phyloP scores from a whole-genome alignment of 2,329 filamentous ascomycete genomes.

The Sordariomycetes sp. region DNA sequence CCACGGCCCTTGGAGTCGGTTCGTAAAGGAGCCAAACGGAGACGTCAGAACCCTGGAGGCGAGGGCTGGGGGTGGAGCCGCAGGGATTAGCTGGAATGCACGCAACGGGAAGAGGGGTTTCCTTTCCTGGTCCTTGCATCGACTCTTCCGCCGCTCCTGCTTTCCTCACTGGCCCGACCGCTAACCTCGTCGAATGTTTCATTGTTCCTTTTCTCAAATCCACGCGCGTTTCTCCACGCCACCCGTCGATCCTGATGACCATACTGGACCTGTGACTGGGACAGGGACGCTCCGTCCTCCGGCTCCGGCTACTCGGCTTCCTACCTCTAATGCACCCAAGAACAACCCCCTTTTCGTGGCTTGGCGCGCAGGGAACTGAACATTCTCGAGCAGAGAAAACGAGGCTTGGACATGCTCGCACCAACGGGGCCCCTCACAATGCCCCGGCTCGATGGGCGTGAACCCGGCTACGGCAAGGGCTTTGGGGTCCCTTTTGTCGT shows the following conservation, averaged over 20 bases:
- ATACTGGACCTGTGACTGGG: not conserved
- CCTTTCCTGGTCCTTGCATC: not conserved
- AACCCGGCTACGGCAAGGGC: not conserved
- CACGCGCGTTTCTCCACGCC: not conserved
- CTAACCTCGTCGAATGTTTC: not conserved
- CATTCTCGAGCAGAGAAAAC: not conserved
- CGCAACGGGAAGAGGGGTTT: not conserved
- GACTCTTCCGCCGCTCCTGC: not conserved
- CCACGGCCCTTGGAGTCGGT: not conserved
- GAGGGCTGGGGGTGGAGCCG: not conserved
- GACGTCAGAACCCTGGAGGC: not conserved
- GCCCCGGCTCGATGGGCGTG: not conserved
- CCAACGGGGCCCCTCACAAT: not conserved
- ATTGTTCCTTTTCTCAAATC: not conserved
- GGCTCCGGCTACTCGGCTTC: not conserved
- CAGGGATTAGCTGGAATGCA: not conserved
- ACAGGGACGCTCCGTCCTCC: not conserved
- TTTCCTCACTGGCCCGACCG: not conserved
- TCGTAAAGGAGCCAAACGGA: conserved; percentile 1
- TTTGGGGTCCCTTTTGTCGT: not conserved
- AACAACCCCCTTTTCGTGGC: not conserved
- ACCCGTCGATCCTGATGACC: not conserved
- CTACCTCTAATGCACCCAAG: not conserved
- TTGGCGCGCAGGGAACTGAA: not conserved
- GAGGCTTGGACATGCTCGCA: not conserved